Evolutionary conservation across 352 stramenopile genomes (phyloP).

Genomic region (Pythium scleroteichum): DNA sequence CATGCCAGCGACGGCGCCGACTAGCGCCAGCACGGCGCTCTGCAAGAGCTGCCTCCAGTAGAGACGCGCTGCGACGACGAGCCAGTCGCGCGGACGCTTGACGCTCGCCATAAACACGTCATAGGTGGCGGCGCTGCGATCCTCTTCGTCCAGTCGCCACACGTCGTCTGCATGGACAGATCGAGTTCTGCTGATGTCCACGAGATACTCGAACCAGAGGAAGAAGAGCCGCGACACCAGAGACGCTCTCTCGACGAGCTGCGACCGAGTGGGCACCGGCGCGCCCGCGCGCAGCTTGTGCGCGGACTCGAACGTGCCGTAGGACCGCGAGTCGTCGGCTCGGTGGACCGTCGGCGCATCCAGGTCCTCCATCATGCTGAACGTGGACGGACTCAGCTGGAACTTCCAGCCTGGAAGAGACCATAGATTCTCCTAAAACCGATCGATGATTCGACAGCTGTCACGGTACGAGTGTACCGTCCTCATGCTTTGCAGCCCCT

Average conservation of each 20-base stretch:
- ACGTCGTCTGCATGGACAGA: slow-evolving; percentile 5
- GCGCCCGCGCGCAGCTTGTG: background rate
- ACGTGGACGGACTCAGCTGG: background rate
- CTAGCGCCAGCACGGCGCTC: slow-evolving; percentile 14
- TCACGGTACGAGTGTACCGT: too few species aligned
- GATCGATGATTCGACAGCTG: too few species aligned
- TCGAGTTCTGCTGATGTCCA: slow-evolving; percentile 6
- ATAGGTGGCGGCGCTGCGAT: slow-evolving; percentile 22
- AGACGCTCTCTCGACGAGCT: background rate
- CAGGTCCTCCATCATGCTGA: background rate
- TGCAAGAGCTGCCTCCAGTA: slow-evolving; percentile 8
- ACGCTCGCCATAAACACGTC: slow-evolving; percentile 7
- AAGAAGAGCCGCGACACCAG: slow-evolving; percentile 14
- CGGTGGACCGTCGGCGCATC: too few species aligned
- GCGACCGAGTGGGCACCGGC: background rate
- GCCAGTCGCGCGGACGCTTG: background rate
- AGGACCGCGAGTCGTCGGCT: background rate
- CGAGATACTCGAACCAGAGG: slow-evolving; percentile 20
- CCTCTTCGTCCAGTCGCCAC: slow-evolving; percentile 6
- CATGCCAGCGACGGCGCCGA: background rate
- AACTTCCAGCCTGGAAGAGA: background rate
- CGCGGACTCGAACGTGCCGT: slow-evolving; percentile 12
- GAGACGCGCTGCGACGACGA: background rate
- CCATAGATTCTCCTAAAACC: background rate
- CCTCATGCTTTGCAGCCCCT: too few species aligned